These are phyloP conservation scores for Kodamaea kaohsiungensis DNA, from an alignment of 805 yeast genomes.

Conservation along the genomic window DNA sequence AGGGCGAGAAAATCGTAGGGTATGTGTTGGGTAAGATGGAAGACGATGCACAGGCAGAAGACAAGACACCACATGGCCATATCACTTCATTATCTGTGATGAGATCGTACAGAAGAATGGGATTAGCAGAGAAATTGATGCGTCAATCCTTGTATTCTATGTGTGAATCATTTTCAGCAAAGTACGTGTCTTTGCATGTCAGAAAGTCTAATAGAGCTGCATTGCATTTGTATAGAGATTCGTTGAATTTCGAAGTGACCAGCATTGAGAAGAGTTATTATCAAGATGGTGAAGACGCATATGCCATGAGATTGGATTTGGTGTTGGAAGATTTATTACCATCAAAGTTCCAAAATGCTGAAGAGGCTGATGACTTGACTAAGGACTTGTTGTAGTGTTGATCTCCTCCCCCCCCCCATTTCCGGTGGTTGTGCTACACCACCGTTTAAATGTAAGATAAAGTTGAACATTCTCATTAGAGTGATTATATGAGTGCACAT, in stretches of 20 bases:
- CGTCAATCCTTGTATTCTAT: slow-evolving; percentile 78
- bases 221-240: slow-evolving; percentile 82
- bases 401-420: too few species aligned
- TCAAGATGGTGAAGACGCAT: slow-evolving; percentile 97
- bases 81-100: slow-evolving; percentile 91
- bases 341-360: slow-evolving; percentile 50
- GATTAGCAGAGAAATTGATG: slow-evolving; percentile 90
- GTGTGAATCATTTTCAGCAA: slow-evolving; percentile 77
- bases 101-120: slow-evolving; percentile 95
- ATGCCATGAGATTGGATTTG: slow-evolving; percentile 81
- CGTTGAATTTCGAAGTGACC: slow-evolving; percentile 78
- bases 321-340: slow-evolving; percentile 63
- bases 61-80: slow-evolving; percentile 85
- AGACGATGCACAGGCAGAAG: slow-evolving; percentile 80
- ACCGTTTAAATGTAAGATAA: neutral
- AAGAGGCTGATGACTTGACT: slow-evolving; percentile 54
- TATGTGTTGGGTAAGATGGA: slow-evolving; percentile 96
- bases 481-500: neutral
- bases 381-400: slow-evolving; percentile 26
- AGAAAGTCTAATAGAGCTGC: slow-evolving; percentile 94
- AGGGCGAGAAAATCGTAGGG: slow-evolving; percentile 87
- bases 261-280: slow-evolving; percentile 86
- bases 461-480: neutral
- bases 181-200: slow-evolving; percentile 88
- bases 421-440: too few species aligned